These are phyloP conservation scores for Scenedesmus sp. DNA, from an alignment of 163 green algal genomes.

Conservation along the genomic window DNA sequence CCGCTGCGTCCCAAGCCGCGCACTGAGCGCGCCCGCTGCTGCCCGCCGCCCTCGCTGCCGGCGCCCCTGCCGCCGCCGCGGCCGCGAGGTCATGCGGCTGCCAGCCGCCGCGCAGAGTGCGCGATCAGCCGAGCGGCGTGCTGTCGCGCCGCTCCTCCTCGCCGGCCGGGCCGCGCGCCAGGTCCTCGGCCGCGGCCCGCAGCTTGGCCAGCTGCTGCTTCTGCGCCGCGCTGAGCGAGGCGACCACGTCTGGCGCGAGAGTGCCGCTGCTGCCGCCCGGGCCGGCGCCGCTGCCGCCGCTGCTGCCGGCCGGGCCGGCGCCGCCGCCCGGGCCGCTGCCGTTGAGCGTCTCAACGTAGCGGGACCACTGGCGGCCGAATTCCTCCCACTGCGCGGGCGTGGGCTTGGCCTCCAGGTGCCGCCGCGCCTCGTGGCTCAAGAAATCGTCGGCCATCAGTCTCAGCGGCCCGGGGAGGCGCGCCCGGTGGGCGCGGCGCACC, in stretches of 20 bases:
- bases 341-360: conserved; percentile 69
- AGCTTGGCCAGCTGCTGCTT: conserved; percentile 42
- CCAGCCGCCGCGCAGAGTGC: no score
- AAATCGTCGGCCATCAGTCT: conserved; percentile 74
- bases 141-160: conserved; percentile 3
- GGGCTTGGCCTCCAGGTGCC: conserved; percentile 67
- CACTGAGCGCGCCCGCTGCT: no score
- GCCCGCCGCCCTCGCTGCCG: no score
- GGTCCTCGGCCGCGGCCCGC: conserved; percentile 28
- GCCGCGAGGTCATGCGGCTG: no score
- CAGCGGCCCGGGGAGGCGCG: conserved; percentile 66
- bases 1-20: no score
- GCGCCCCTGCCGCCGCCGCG: no score
- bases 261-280: neutral
- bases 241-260: conserved; percentile 20
- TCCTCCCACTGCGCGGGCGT: conserved; percentile 71
- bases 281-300: no score
- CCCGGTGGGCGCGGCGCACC: conserved; percentile 70
- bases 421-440: conserved; percentile 69
- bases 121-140: conserved; percentile 14
- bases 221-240: conserved; percentile 30
- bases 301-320: no score
- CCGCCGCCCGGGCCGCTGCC: no score
- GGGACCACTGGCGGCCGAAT: conserved; percentile 77
- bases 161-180: conserved; percentile 12